phyloP scores from a whole-genome alignment of 1,284 basidiomycete genomes.

The Tremellales sp. region DNA sequence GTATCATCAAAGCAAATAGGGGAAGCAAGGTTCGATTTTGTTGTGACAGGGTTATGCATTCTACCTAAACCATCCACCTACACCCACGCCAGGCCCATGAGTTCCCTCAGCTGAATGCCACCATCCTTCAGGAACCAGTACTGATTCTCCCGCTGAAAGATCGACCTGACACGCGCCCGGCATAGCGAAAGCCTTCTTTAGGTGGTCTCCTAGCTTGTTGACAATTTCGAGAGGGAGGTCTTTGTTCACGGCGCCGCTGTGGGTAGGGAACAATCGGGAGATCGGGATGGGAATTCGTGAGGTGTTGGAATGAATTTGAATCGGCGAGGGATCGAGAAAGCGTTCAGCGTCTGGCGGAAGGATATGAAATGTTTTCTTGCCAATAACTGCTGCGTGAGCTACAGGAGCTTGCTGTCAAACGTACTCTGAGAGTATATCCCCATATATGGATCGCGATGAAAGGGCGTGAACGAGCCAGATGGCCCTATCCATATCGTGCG shows the following conservation, averaged over 20 bases:
- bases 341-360: conserved; percentile 27
- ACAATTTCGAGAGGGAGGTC: conserved; percentile 18
- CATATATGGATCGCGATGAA: conserved; percentile 43
- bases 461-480: conserved; percentile 37
- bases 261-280: conserved; percentile 16
- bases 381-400: conserved; percentile 22
- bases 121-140: conserved; percentile 44
- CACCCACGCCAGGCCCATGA: conserved; percentile 31
- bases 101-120: conserved; percentile 41
- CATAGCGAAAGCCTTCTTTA: conserved; percentile 21
- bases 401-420: conserved; percentile 4
- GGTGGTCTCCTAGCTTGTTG: conserved; percentile 6
- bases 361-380: conserved; percentile 38
- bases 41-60: neutral
- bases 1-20: neutral
- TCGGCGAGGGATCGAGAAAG: conserved; percentile 21
- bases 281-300: conserved; percentile 35
- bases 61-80: conserved; percentile 43
- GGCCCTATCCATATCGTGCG: conserved; percentile 45
- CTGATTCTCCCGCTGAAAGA: conserved; percentile 31
- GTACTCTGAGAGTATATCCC: conserved; percentile 42
- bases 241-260: neutral
- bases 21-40: neutral
- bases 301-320: conserved; percentile 30
- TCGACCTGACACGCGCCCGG: conserved; percentile 30